A percentile compares a stretch with the other conserved stretches of the same genome.
These are phyloP conservation scores for Cryomyces minteri DNA, from an alignment of 495 filamentous ascomycete genomes.

Conservation along the genomic window DNA sequence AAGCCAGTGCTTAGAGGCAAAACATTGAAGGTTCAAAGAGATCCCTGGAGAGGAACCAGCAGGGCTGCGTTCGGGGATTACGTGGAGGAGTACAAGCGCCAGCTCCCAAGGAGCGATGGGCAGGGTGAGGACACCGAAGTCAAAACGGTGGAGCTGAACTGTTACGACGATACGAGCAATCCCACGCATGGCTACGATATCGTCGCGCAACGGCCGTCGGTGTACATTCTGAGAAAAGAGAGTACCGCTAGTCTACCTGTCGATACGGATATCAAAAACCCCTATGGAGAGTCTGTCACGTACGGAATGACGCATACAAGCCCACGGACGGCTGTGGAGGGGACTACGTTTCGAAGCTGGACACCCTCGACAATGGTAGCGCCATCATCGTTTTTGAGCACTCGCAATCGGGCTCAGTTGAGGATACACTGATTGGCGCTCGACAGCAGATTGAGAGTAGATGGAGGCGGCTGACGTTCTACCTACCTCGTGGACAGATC, in stretches of 20 bases:
- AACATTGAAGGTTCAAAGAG: slow-evolving; percentile 28
- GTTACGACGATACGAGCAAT: slow-evolving; percentile 24
- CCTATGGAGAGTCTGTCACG: slow-evolving; percentile 3
- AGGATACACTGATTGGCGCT: slow-evolving; percentile 31
- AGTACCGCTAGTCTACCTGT: slow-evolving; percentile 10
- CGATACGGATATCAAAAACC: slow-evolving; percentile 15
- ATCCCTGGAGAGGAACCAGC: slow-evolving; percentile 33
- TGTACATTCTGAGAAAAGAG: slow-evolving; percentile 18
- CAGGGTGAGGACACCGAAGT: slow-evolving; percentile 21
- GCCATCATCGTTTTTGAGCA: slow-evolving; percentile 37
- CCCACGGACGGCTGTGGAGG: neutral
- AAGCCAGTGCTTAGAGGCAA: slow-evolving; percentile 30
- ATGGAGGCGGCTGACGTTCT: slow-evolving; percentile 34
- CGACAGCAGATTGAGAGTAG: slow-evolving; percentile 29
- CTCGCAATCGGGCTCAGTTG: slow-evolving; percentile 21
- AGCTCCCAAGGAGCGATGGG: slow-evolving; percentile 9
- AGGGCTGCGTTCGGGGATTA: slow-evolving; percentile 35
- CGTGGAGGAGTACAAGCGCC: slow-evolving; percentile 22
- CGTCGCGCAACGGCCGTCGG: slow-evolving; percentile 23
- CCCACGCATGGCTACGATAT: slow-evolving; percentile 25
- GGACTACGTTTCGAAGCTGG: slow-evolving; percentile 4
- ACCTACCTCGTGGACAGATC: slow-evolving; percentile 17
- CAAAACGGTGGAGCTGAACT: slow-evolving; percentile 31
- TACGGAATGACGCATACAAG: neutral
- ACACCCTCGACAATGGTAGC: slow-evolving; percentile 29